phyloP scores from a whole-genome alignment of 2,329 filamentous ascomycete genomes.

The Periglandula ipomoeae region DNA sequence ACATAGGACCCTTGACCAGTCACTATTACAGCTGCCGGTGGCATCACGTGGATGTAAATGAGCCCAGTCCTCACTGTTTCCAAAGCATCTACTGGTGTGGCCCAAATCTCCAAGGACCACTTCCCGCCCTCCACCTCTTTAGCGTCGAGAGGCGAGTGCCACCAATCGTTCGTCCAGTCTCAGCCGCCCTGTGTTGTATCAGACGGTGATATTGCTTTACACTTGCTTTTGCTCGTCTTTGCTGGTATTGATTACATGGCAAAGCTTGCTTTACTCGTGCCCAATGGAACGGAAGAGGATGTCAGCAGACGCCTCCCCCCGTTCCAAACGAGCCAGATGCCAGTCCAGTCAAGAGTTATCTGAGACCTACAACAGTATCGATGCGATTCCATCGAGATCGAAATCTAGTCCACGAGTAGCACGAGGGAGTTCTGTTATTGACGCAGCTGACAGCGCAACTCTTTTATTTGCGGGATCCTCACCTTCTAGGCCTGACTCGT shows the following conservation, averaged over 20 bases:
- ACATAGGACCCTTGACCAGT: neutral
- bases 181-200: neutral
- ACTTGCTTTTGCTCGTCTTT: neutral
- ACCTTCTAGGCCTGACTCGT: neutral
- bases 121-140: slow-evolving; percentile 3
- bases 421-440: too few species aligned
- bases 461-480: neutral
- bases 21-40: neutral
- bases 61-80: neutral
- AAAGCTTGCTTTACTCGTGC: neutral
- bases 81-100: too few species aligned
- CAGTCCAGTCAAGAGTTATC: slow-evolving; percentile 8
- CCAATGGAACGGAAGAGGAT: slow-evolving; percentile 8
- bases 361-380: slow-evolving; percentile 2
- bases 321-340: slow-evolving; percentile 5
- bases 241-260: neutral
- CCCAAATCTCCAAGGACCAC: too few species aligned
- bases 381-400: slow-evolving; percentile 4
- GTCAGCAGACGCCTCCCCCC: neutral
- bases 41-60: neutral
- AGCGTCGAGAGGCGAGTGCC: neutral
- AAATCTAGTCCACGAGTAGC: neutral
- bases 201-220: neutral
- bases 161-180: slow-evolving; percentile 2
- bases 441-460: neutral